phyloP scores from a whole-genome alignment of 768 basidiomycete genomes.

The Russula foetens region DNA sequence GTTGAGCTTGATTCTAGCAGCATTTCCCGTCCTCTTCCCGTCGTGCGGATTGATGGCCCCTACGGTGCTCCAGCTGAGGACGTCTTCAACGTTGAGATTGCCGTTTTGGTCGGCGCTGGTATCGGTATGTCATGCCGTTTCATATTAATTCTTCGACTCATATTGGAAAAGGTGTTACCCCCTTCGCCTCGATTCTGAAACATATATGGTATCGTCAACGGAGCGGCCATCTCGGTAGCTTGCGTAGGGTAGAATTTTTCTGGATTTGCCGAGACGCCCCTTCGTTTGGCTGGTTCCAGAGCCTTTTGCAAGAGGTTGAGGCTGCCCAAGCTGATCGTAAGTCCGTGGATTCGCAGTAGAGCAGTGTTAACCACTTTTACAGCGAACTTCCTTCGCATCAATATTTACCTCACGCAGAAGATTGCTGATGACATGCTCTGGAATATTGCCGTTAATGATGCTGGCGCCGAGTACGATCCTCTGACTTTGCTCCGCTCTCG shows the following conservation, averaged over 20 bases:
- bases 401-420: constrained; percentile 84
- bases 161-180: constrained; percentile 62
- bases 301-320: constrained; percentile 80
- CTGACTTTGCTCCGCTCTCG: constrained; percentile 81
- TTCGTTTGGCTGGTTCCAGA: constrained; percentile 98
- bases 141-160: constrained; percentile 1
- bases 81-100: constrained; percentile 79
- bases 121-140: constrained; percentile 48
- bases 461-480: constrained; percentile 80
- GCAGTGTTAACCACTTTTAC: not conserved
- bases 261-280: constrained; percentile 92
- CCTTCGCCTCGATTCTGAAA: constrained; percentile 91
- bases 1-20: constrained; percentile 60
- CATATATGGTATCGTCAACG: constrained; percentile 94
- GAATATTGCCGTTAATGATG: constrained; percentile 87
- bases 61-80: constrained; percentile 93
- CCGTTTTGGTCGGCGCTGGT: constrained; percentile 87
- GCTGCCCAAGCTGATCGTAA: constrained; percentile 82
- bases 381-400: constrained; percentile 92
- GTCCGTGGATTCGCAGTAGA: constrained; percentile 27
- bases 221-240: constrained; percentile 63
- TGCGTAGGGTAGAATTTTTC: constrained; percentile 89
- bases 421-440: constrained; percentile 81
- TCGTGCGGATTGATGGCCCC: constrained; percentile 79
- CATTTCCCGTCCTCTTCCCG: constrained; percentile 49